phyloP scores from a whole-genome alignment of 345 rosid species.

The Xanthoceras sorbifolium region DNA sequence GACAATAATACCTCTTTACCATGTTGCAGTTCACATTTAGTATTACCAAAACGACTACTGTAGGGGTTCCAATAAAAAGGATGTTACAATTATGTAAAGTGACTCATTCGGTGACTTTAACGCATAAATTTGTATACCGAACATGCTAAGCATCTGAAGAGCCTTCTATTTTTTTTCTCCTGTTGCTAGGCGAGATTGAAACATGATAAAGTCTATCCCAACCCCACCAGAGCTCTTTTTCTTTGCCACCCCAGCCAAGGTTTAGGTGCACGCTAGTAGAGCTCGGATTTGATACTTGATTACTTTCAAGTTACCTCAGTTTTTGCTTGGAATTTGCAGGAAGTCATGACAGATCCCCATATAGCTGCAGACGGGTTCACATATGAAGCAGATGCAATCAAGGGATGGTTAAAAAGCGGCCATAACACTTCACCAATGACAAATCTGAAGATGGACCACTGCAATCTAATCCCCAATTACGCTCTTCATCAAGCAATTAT shows the following conservation, averaged over 20 bases:
- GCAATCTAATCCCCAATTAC: conserved; percentile 72
- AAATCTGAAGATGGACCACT: conserved; percentile 71
- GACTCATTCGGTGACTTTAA: neutral
- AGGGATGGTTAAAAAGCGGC: conserved; percentile 81
- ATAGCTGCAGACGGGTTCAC: conserved; percentile 95
- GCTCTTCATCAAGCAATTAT: conserved; percentile 82
- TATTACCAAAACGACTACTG: no score
- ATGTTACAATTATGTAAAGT: neutral
- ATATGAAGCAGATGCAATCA: conserved; percentile 82
- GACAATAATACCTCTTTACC: neutral
- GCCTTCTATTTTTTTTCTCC: no score
- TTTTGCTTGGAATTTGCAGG: conserved; percentile 42
- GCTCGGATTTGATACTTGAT: neutral
- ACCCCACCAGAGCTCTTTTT: no score
- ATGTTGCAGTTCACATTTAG: no score
- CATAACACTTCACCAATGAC: conserved; percentile 95
- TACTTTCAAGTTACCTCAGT: neutral
- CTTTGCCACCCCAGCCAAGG: neutral
- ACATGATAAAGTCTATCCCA: neutral
- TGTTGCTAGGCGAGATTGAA: neutral
- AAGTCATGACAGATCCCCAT: conserved; percentile 81
- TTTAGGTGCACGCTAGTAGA: neutral
- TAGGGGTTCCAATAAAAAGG: neutral
- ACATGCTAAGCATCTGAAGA: no score
- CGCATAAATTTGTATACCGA: neutral